Base-by-base conservation (phyloP, 2,329 filamentous ascomycete genomes). In the Plenodomus tracheiphilus region DNA sequence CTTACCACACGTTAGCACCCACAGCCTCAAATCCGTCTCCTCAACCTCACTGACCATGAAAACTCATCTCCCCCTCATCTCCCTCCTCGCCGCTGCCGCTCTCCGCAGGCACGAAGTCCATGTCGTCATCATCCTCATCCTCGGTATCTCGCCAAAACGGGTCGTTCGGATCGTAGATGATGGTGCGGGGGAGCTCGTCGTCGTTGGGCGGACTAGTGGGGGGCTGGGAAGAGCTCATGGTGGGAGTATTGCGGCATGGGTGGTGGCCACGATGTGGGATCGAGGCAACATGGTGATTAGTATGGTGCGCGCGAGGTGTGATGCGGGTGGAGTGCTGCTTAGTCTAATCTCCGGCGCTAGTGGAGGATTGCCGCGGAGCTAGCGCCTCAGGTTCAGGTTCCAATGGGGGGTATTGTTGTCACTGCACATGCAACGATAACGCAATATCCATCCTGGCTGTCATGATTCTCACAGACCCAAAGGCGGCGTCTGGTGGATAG, bases 101-200 rank as follows among this genome's bases (percentile, higher is more conserved):
- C 47, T 73, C 65, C 39, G 75, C 70, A 21, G 74, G 71, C 59
- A 79, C 71, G 67, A 75, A 79, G 54, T 80, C 78, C 74, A 79
- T 78, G 70, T 81, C 77, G 71, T 77, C 75, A 57, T 71, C 71
- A 47, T 71, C 70, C 32, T 64, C 71, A 36, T 64, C 61, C 34
- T 66, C 62, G 35, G 56, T 65, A 47, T 69, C 66, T 43, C 61
- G 60, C 68, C 65, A 70, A 44, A 69, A 68, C 28, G 65, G 64
- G 20, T 69, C 68, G 35, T 46, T 62, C 9, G 65, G 67, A 43
- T 70, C 65, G 59, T 70, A 69, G 4, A 61, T 54, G 17, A 68
- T 56, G 9, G 65, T 64, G 32, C 56, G 58, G 4, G 59, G 57
- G 30, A 61, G 56, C 18, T 61, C 64, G 8, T 52, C 55, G 3